These are phyloP conservation scores for Penicillium robsamsonii DNA, from an alignment of 495 filamentous ascomycete species.

Conservation along the genomic window DNA sequence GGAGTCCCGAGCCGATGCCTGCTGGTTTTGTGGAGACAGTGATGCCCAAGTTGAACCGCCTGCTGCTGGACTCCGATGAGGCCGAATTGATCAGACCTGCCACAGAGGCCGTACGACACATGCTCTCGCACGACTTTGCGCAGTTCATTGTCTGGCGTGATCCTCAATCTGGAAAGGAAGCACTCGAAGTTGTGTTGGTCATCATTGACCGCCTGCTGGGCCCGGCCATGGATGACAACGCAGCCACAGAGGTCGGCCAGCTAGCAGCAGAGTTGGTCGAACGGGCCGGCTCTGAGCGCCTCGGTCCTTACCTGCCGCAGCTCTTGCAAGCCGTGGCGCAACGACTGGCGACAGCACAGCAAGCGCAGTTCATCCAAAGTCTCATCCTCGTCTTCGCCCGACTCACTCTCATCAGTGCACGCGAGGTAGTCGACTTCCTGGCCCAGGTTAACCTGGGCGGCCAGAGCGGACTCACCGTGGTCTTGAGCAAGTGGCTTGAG, in stretches of 20 bases:
- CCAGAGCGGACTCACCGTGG: conserved; percentile 75
- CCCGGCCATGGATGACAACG: conserved; percentile 77
- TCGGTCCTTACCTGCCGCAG: conserved; percentile 85
- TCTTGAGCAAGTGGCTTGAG: conserved; percentile 92
- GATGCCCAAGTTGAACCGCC: conserved; percentile 80
- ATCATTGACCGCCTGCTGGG: conserved; percentile 93
- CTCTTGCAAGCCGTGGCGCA: conserved; percentile 90
- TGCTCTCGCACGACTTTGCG: conserved; percentile 80
- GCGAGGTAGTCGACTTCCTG: conserved; percentile 89
- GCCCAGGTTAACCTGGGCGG: conserved; percentile 72
- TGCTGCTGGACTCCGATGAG: conserved; percentile 77
- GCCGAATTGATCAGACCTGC: conserved; percentile 82
- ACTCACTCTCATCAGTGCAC: conserved; percentile 75
- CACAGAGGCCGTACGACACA: conserved; percentile 81
- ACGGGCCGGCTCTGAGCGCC: conserved; percentile 81
- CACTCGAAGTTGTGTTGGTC: conserved; percentile 81
- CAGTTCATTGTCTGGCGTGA: conserved; percentile 83
- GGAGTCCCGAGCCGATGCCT: conserved; percentile 80
- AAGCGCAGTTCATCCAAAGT: conserved; percentile 84
- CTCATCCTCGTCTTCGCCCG: conserved; percentile 94
- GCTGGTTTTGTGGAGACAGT: conserved; percentile 78
- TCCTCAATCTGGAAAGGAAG: conserved; percentile 68
- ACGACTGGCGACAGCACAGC: conserved; percentile 73
- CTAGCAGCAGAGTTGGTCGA: conserved; percentile 94
- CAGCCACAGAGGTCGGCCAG: conserved; percentile 93